Evolutionary conservation across 2,329 filamentous ascomycete species (phyloP).

Genomic region (Nigrograna mackinnonii): DNA sequence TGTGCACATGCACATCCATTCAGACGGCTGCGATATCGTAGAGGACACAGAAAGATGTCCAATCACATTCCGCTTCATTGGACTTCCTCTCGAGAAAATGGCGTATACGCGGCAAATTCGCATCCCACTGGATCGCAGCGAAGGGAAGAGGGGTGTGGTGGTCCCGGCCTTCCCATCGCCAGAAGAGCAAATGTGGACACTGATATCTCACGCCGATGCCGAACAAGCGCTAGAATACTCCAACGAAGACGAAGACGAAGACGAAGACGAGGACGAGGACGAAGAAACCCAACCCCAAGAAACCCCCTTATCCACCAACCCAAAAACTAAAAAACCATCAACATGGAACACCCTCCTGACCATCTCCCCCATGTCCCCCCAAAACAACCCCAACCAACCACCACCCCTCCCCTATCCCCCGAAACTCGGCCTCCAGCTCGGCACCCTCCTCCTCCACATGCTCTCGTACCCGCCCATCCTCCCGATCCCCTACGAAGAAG

Average conservation of each 20-base stretch:
- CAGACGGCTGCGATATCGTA: conserved; percentile 2
- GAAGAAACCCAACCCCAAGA: too few species aligned
- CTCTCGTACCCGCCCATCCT: too few species aligned
- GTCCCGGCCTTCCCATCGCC: conserved; percentile 9
- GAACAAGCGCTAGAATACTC: conserved; percentile 3
- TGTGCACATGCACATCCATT: conserved; percentile 4
- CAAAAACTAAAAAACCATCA: too few species aligned
- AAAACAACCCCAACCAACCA: too few species aligned
- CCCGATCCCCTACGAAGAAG: too few species aligned
- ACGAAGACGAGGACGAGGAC: neutral
- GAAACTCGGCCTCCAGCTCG: too few species aligned
- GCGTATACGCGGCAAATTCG: conserved; percentile 9
- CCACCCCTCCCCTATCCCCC: too few species aligned
- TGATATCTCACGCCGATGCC: conserved; percentile 4
- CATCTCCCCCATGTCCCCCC: too few species aligned
- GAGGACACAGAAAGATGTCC: conserved; percentile 1
- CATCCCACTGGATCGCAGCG: conserved; percentile 4
- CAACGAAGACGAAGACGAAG: neutral
- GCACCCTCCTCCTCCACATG: too few species aligned
- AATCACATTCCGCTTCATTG: conserved; percentile 6
- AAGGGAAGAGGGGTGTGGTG: conserved; percentile 5
- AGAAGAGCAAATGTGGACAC: conserved; percentile 9
- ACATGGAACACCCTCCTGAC: too few species aligned
- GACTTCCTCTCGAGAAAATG: neutral
- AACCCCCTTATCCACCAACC: too few species aligned